phyloP scores from a whole-genome alignment of 1,284 basidiomycete species.

The Boletus mariae region DNA sequence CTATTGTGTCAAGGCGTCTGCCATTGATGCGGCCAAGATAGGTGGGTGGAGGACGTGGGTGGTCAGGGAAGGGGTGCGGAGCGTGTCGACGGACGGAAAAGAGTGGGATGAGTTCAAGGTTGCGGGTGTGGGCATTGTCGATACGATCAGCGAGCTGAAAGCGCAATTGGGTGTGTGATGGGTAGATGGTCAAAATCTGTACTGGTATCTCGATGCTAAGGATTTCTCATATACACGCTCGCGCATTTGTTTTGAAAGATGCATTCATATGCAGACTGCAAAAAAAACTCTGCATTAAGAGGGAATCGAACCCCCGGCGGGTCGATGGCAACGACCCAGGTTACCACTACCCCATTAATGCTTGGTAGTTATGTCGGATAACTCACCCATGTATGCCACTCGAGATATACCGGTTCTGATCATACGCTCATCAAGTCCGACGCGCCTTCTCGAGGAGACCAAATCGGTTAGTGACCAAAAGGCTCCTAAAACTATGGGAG shows the following conservation, averaged over 20 bases:
- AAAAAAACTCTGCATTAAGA: constrained; percentile 53
- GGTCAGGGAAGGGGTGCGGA: constrained; percentile 43
- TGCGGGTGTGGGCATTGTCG: constrained; percentile 28
- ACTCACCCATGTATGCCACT: too few relatives aligned
- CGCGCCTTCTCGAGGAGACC: too few relatives aligned
- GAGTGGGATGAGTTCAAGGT: constrained; percentile 39
- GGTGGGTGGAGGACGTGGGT: constrained; percentile 46
- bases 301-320: constrained; percentile 77
- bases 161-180: constrained; percentile 13
- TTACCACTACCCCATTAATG: constrained; percentile 32
- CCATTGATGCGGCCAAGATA: constrained; percentile 39
- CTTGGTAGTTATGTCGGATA: neutral
- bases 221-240: too few relatives aligned
- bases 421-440: too few relatives aligned
- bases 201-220: too few relatives aligned
- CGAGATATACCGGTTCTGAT: too few relatives aligned
- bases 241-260: too few relatives aligned
- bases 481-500: too few relatives aligned
- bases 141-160: constrained; percentile 26
- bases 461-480: too few relatives aligned
- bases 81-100: constrained; percentile 26
- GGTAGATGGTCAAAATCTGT: neutral
- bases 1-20: constrained; percentile 50
- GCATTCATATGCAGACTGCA: too few relatives aligned
- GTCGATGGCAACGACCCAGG: constrained; percentile 41